Conservation (phyloP, 768 basidiomycete genomes). For the Kwoniella bestiolae region DNA sequence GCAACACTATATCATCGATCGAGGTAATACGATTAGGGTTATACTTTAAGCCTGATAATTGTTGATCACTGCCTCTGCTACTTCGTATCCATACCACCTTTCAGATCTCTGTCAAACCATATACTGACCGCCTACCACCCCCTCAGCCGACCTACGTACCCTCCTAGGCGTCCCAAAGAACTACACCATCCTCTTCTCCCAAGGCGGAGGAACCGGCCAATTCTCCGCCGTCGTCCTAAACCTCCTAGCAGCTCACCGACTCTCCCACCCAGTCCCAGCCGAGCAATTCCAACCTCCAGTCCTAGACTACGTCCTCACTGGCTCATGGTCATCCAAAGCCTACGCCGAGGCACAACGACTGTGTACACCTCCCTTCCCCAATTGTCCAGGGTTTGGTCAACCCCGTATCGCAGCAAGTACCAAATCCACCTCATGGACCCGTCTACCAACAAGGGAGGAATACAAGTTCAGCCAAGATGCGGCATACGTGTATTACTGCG, state of each 20-base stretch:
- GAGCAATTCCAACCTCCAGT: conserved; percentile 56
- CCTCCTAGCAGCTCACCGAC: conserved; percentile 80
- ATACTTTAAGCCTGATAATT: too few relatives aligned
- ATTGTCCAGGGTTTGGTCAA: conserved; percentile 55
- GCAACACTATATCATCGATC: too few relatives aligned
- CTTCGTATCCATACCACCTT: neutral
- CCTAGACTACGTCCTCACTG: conserved; percentile 89
- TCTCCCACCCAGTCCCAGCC: conserved; percentile 65
- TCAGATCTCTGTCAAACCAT: too few relatives aligned
- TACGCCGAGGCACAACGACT: conserved; percentile 78
- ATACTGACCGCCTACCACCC: neutral
- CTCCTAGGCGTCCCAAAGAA: conserved; percentile 81
- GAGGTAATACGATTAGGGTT: too few relatives aligned
- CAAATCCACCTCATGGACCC: conserved; percentile 69
- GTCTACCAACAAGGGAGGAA: conserved; percentile 72
- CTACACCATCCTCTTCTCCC: conserved; percentile 86
- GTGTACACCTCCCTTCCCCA: conserved; percentile 56
- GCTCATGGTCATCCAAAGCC: conserved; percentile 89
- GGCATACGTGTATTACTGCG: conserved; percentile 95
- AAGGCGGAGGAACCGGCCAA: conserved; percentile 90
- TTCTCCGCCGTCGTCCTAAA: conserved; percentile 93
- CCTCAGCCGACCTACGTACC: conserved; percentile 67
- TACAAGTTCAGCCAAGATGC: conserved; percentile 81
- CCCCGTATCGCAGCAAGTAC: conserved; percentile 69
- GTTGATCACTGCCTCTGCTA: neutral